Conservation (phyloP, 2,329 filamentous ascomycete species). For the Arthrocladium fulminans region DNA sequence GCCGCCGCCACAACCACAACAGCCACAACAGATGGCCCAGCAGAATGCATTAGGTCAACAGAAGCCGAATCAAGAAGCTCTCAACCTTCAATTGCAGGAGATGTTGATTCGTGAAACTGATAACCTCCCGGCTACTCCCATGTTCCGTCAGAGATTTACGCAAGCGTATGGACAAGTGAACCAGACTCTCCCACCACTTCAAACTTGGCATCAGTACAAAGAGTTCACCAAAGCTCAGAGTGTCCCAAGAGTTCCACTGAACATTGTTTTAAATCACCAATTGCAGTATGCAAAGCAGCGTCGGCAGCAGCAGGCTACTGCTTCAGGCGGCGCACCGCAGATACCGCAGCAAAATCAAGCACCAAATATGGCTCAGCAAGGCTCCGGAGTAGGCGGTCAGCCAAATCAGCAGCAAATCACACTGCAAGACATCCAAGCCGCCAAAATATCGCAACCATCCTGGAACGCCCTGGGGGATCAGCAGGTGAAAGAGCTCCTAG, state of each 20-base stretch:
- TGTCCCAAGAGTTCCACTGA: not conserved
- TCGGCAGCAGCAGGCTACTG: constrained; percentile 8
- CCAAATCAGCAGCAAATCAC: constrained; percentile 2
- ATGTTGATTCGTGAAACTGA: not conserved
- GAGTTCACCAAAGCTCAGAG: not conserved
- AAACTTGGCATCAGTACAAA: not conserved
- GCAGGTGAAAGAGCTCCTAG: not conserved
- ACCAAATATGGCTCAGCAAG: not conserved
- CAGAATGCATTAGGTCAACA: constrained; percentile 10
- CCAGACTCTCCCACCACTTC: not conserved
- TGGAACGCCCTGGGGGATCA: not conserved
- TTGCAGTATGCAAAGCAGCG: not conserved
- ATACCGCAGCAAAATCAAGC: constrained; percentile 10
- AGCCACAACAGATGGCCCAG: constrained; percentile 11
- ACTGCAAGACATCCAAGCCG: not conserved
- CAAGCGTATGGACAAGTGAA: not conserved
- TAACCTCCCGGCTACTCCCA: not conserved
- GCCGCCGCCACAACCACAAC: constrained; percentile 22
- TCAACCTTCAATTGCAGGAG: constrained; percentile 3
- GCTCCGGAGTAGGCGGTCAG: not conserved
- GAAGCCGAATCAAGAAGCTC: not conserved
- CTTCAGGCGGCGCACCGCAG: not conserved
- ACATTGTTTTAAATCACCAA: not conserved
- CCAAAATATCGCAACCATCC: not conserved
- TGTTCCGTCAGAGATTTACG: not conserved